A percentile compares a stretch with the other conserved stretches of the same genome.
These are phyloP conservation scores for Gonapodya prolifera DNA, from an alignment of 192 early-diverging fungal species.

Conservation along the genomic window DNA sequence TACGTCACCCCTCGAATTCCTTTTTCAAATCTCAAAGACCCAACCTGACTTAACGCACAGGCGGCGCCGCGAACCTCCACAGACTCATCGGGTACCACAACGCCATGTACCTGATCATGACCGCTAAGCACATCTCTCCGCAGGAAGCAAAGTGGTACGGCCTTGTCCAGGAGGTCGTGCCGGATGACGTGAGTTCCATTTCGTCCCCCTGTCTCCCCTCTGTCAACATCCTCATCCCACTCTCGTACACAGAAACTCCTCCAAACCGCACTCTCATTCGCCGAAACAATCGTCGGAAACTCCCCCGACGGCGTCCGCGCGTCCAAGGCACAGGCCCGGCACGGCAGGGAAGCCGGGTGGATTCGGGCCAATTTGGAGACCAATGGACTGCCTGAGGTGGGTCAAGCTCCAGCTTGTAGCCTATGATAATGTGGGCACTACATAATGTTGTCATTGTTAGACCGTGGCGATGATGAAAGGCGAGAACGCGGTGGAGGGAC, in stretches of 20 bases:
- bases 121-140: not conserved
- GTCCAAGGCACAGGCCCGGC: constrained; percentile 2
- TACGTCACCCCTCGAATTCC: not conserved
- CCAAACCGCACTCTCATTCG: not conserved
- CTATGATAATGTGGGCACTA: too few relatives aligned
- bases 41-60: not conserved
- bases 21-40: not conserved
- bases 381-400: not conserved
- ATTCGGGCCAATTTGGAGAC: not conserved
- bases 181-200: not conserved
- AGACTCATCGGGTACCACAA: constrained; percentile 5
- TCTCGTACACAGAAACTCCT: not conserved
- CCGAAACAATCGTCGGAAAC: not conserved
- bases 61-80: constrained; percentile 7
- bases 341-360: not conserved
- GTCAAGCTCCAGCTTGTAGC: not conserved
- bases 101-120: not conserved
- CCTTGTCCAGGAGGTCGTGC: constrained; percentile 2
- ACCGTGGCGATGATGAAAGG: not conserved
- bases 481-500: not conserved
- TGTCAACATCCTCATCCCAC: not conserved
- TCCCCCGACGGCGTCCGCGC: constrained; percentile 1
- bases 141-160: not conserved
- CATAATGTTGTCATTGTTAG: too few relatives aligned
- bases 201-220: not conserved